Conservation (phyloP, 163 green algal genomes). For the Smithsoniella earleae region DNA sequence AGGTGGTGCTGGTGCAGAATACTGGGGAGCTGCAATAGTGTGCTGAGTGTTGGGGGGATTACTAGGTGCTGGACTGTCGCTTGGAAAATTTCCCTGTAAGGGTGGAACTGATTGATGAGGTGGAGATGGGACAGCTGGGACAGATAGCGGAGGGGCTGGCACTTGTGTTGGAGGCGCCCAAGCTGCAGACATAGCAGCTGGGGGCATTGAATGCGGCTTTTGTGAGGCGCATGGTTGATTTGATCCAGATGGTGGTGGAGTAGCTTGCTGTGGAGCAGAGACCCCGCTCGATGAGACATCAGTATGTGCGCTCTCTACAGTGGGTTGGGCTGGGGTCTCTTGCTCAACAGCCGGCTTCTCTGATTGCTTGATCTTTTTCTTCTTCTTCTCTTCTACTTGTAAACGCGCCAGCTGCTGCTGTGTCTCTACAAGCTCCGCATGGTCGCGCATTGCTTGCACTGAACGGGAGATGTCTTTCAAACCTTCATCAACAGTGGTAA, state of each 20-base stretch:
- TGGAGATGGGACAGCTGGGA: not conserved
- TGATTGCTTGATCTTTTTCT: constrained; percentile 20
- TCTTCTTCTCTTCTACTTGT: not conserved
- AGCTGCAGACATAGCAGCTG: not conserved
- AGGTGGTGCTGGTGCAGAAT: not conserved
- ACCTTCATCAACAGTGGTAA: constrained; percentile 9
- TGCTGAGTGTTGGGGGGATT: not conserved
- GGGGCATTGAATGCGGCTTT: not conserved
- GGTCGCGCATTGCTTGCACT: constrained; percentile 28
- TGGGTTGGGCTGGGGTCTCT: no score
- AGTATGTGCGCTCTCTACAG: no score
- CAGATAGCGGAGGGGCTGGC: not conserved
- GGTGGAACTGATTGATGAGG: not conserved
- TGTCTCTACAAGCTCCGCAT: constrained; percentile 3
- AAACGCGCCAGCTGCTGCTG: not conserved
- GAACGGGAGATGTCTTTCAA: not conserved
- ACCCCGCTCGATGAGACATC: no score
- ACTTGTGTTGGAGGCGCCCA: not conserved
- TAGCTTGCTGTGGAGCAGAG: constrained; percentile 11
- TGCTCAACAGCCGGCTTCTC: no score
- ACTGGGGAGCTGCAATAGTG: not conserved
- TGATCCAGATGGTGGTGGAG: no score
- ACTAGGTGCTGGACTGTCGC: not conserved
- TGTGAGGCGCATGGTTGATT: not conserved
- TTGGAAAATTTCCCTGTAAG: no score